Conservation (phyloP, 768 basidiomycete genomes). For the Boletus patriciae region DNA sequence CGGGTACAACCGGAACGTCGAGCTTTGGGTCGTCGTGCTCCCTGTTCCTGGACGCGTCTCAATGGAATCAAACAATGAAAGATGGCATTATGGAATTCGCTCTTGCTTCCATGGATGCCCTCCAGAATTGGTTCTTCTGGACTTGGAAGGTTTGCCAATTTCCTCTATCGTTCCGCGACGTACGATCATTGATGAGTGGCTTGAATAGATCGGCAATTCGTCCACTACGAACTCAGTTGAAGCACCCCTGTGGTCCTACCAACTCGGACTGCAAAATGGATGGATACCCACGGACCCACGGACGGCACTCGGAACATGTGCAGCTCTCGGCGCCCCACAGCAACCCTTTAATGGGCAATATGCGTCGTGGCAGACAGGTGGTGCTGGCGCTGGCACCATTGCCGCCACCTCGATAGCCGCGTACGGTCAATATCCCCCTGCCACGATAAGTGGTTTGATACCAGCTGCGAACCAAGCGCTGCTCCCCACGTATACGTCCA, state of each 20-base stretch:
- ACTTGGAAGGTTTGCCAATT: slow-evolving; percentile 60
- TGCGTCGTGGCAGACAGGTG: slow-evolving; percentile 70
- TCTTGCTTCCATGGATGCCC: slow-evolving; percentile 62
- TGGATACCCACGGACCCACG: slow-evolving; percentile 81
- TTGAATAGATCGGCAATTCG: slow-evolving; percentile 54
- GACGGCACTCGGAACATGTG: slow-evolving; percentile 63
- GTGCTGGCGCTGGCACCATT: slow-evolving; percentile 50
- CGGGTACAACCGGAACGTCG: slow-evolving; percentile 31
- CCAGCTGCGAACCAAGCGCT: slow-evolving; percentile 35
- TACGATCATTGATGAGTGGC: neutral
- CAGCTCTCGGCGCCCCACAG: slow-evolving; percentile 45
- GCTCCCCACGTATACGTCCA: slow-evolving; percentile 66
- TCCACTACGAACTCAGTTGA: slow-evolving; percentile 47
- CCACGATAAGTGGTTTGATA: slow-evolving; percentile 47
- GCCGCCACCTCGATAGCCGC: slow-evolving; percentile 40
- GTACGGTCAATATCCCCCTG: slow-evolving; percentile 55
- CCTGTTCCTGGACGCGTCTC: slow-evolving; percentile 48
- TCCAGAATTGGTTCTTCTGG: slow-evolving; percentile 75
- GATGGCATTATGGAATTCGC: slow-evolving; percentile 51
- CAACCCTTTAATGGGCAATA: slow-evolving; percentile 53
- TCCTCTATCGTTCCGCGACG: neutral
- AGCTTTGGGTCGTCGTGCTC: slow-evolving; percentile 38
- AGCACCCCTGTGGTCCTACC: slow-evolving; percentile 68
- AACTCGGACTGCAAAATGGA: slow-evolving; percentile 67
- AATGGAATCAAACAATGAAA: slow-evolving; percentile 53